These are phyloP conservation scores for Phytophthora citrophthora DNA, from an alignment of 352 stramenopile species.

Conservation along the genomic window DNA sequence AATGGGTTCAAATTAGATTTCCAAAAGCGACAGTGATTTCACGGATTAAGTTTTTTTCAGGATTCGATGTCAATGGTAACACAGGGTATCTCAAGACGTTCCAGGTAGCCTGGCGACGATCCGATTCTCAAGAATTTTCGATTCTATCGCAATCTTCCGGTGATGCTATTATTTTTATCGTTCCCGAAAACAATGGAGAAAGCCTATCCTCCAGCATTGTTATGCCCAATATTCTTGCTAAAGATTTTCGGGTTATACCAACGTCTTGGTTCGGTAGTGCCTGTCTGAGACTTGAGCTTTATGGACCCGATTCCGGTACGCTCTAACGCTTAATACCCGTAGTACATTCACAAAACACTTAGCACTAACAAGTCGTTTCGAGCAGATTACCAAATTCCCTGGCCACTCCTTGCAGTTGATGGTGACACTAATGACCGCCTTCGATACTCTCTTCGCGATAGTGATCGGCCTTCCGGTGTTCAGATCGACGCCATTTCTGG, in stretches of 20 bases:
- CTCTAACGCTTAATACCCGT: too few species aligned
- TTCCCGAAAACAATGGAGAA: not conserved
- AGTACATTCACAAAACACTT: not conserved
- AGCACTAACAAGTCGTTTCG: not conserved
- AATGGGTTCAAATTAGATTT: conserved; percentile 60
- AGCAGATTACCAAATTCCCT: conserved; percentile 22
- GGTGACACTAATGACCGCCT: conserved; percentile 20
- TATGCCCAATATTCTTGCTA: conserved; percentile 41
- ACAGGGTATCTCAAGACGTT: conserved; percentile 23
- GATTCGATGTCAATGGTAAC: conserved; percentile 21
- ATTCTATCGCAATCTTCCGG: not conserved
- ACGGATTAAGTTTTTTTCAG: conserved; percentile 32
- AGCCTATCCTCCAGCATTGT: conserved; percentile 5
- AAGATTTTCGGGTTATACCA: conserved; percentile 51
- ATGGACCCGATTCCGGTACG: conserved; percentile 49
- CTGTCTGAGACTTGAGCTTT: conserved; percentile 57
- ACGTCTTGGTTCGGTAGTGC: conserved; percentile 36
- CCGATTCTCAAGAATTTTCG: conserved; percentile 4
- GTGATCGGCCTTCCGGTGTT: conserved; percentile 30
- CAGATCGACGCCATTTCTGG: conserved; percentile 33
- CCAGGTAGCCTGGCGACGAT: conserved; percentile 18
- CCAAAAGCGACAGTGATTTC: conserved; percentile 49
- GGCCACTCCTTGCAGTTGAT: conserved; percentile 15
- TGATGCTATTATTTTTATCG: conserved; percentile 6
- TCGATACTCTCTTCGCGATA: conserved; percentile 21